Conservation (phyloP, 805 yeast genomes). For the Cyberlindnera petersonii region DNA sequence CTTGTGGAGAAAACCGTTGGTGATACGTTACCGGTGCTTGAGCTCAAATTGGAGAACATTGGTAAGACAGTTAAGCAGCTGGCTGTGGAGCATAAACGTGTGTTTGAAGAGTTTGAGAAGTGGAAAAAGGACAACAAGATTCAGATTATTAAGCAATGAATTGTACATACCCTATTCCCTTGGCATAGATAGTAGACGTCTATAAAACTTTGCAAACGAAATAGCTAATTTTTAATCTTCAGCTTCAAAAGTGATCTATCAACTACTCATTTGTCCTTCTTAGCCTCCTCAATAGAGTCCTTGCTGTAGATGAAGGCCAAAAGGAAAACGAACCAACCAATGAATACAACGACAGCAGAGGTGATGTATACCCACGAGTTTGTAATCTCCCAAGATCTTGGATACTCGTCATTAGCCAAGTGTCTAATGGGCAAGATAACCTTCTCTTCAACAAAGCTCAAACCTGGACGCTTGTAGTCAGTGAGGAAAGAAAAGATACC, state of each 20-base stretch:
- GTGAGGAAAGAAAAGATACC: slow-evolving; percentile 89
- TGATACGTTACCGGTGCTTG: slow-evolving; percentile 65
- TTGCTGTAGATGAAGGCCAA: slow-evolving; percentile 43
- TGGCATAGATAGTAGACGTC: neutral
- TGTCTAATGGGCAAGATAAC: slow-evolving; percentile 84
- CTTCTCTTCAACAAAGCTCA: slow-evolving; percentile 59
- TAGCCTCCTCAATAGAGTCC: slow-evolving; percentile 16
- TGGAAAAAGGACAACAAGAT: slow-evolving; percentile 38
- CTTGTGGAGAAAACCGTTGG: slow-evolving; percentile 76
- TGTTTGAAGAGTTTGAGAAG: slow-evolving; percentile 37
- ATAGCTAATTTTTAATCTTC: neutral
- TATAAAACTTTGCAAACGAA: neutral
- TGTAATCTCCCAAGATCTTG: slow-evolving; percentile 87
- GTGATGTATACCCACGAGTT: slow-evolving; percentile 90
- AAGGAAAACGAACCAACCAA: slow-evolving; percentile 78
- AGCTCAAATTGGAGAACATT: slow-evolving; percentile 50
- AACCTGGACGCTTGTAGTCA: slow-evolving; percentile 75
- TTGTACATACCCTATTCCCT: neutral
- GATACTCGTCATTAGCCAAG: slow-evolving; percentile 91
- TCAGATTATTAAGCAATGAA: slow-evolving; percentile 31
- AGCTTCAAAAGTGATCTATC: neutral
- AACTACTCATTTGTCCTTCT: slow-evolving; percentile 21
- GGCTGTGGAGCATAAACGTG: slow-evolving; percentile 31
- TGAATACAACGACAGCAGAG: slow-evolving; percentile 62
- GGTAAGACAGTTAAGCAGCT: slow-evolving; percentile 32